Conservation (phyloP, 2,329 filamentous ascomycete genomes). For the Trichoderma pleuroti region DNA sequence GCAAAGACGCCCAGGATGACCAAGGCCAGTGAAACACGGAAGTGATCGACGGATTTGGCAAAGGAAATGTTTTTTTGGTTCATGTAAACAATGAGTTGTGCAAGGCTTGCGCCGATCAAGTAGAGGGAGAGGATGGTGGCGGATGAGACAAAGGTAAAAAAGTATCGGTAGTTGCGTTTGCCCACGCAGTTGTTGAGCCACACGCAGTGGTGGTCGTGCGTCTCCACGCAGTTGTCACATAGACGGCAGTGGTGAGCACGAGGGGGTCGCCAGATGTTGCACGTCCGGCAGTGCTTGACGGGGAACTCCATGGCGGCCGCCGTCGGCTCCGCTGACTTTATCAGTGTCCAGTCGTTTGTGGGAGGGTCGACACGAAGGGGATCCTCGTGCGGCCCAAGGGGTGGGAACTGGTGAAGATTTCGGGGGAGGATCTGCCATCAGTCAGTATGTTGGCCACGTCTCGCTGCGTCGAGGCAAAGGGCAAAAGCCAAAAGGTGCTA, state of each 20-base stretch:
- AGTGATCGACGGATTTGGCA: conserved; percentile 61
- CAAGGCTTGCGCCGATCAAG: conserved; percentile 72
- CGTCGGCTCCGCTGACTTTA: conserved; percentile 70
- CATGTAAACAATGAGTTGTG: conserved; percentile 73
- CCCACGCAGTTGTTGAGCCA: conserved; percentile 99
- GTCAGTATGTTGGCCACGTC: conserved; percentile 19
- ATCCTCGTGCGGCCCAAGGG: conserved; percentile 70
- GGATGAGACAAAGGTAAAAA: conserved; percentile 84
- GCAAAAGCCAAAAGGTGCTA: conserved; percentile 24
- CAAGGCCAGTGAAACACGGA: conserved; percentile 82
- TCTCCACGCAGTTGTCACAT: conserved; percentile 96
- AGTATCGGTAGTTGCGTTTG: conserved; percentile 95
- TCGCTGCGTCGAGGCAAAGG: neutral
- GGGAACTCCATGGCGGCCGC: conserved; percentile 95
- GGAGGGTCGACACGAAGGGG: conserved; percentile 77
- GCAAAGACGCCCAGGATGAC: conserved; percentile 75
- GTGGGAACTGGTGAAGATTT: conserved; percentile 86
- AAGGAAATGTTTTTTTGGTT: conserved; percentile 64
- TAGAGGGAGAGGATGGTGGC: conserved; percentile 74
- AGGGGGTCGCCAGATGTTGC: conserved; percentile 94
- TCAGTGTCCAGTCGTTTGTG: conserved; percentile 90
- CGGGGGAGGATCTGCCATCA: conserved; percentile 76
- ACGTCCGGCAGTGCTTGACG: conserved; percentile 96
- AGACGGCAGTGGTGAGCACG: conserved; percentile 94
- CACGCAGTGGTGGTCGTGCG: conserved; percentile 95